These are phyloP conservation scores for Litchi chinensis DNA, from an alignment of 345 rosid genomes.

Conservation along the genomic window DNA sequence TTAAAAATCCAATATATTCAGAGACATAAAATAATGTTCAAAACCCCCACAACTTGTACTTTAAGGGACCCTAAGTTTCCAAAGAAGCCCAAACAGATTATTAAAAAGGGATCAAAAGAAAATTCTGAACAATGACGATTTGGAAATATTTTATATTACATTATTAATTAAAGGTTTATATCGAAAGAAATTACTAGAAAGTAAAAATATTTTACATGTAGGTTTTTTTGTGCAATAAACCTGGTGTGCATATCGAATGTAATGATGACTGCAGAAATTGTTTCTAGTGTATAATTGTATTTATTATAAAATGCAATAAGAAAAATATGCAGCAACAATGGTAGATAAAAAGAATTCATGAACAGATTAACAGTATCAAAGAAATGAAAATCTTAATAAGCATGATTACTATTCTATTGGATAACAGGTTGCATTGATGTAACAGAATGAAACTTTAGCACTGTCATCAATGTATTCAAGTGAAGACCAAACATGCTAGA, in stretches of 20 bases:
- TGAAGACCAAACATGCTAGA: background rate
- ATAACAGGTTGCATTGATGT: background rate
- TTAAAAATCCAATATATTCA: background rate
- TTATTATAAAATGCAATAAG: background rate
- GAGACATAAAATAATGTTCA: background rate
- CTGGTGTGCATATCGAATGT: background rate
- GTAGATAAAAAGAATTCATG: background rate
- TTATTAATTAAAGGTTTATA: background rate
- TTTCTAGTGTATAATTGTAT: background rate
- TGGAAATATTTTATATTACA: background rate
- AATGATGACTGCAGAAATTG: background rate
- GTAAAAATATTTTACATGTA: background rate
- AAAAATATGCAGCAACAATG: background rate
- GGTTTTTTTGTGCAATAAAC: background rate
- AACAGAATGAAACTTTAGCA: background rate
- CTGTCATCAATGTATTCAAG: constrained; percentile 9
- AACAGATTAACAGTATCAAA: background rate
- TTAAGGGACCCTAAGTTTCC: too few relatives aligned
- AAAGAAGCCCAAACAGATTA: background rate
- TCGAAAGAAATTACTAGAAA: background rate
- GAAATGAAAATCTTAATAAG: background rate
- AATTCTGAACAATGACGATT: background rate
- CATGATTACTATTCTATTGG: background rate
- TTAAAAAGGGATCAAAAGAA: background rate
- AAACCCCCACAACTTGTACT: background rate